Percentiles rank a stretch among this genome's conserved stretches.
These are phyloP conservation scores for Paraphaeosphaeria sporulosa DNA, from an alignment of 2,329 filamentous ascomycete species.

Conservation along the genomic window DNA sequence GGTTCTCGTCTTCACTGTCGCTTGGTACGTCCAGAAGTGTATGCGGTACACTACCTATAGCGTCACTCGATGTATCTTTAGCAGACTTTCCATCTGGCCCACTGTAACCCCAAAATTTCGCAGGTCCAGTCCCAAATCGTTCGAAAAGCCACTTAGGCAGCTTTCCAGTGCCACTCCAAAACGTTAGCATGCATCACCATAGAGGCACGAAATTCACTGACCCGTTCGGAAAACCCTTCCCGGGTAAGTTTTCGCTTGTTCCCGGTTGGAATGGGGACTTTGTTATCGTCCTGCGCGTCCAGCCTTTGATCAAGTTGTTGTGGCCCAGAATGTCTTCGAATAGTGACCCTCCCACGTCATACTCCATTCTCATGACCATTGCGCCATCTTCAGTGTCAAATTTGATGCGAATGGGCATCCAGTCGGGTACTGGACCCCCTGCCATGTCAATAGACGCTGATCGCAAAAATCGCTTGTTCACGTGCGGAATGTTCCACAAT, in stretches of 20 bases:
- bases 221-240: conserved; percentile 10
- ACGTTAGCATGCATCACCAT: background rate
- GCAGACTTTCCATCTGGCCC: background rate
- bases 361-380: conserved; percentile 41
- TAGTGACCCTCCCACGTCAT: conserved; percentile 1
- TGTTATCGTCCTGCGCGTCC: conserved; percentile 11
- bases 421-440: conserved; percentile 37
- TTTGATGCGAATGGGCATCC: conserved; percentile 36
- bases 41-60: background rate
- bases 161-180: background rate
- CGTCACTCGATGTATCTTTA: background rate
- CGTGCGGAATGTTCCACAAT: conserved; percentile 30
- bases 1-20: conserved; percentile 1
- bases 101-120: background rate
- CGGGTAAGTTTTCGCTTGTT: background rate
- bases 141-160: background rate
- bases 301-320: conserved; percentile 1
- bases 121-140: background rate
- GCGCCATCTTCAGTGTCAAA: conserved; percentile 39
- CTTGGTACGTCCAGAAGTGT: background rate
- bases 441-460: conserved; percentile 35
- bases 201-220: background rate
- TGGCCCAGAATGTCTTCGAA: conserved; percentile 22
- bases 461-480: conserved; percentile 29
- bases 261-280: background rate